Evolutionary conservation across 805 yeast genomes (phyloP), one percentile per base, ranked within the genome.

Genomic region (Suhomyces sp.): DNA sequence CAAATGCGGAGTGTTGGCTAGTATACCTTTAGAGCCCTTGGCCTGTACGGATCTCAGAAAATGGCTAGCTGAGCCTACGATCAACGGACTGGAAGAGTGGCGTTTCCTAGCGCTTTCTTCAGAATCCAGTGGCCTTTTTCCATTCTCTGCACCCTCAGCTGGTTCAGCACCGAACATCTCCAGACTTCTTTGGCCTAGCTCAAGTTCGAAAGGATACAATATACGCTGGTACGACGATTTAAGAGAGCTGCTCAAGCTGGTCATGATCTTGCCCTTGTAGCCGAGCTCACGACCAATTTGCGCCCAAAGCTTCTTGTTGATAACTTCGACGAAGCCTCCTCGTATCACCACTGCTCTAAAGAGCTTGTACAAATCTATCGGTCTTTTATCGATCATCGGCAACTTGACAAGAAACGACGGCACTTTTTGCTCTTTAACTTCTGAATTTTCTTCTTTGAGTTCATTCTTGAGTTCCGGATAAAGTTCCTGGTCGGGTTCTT

Each of bases 241-340:
- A 55, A 88, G 70, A 1, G 90, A 80, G 13, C 90, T 80, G 12
- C 90, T 84, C 45, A 87, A 66, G 10, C 90, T 85, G 31, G 88
- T 84, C 81, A 86, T 84, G 49, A 85, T 83, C 58, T 83, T 79
- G 2, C 90, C 90, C 31, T 83, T 79, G 64, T 85, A 87, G 0
- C 96, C 96, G 48, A 90, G 70, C 60, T 88, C 96, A 51, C 91
- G 75, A 12, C 93, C 93, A 8, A 90, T 80, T 62, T 87, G 90
- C 1, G 90, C 90, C 97, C 96, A 90, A 46, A 82, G 73, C 61
- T 87, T 87, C 52, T 79, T 79, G 51, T 77, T 67, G 46, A 87
- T 80, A n/a, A 89, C 91, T 9, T 69, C 74, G 9, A 76, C 74
- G 63, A 76, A 84, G 0, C 96, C 96, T 17, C 94, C 94, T 54